These are phyloP conservation scores for Trametes villosa DNA, from an alignment of 768 basidiomycete genomes.

Conservation along the genomic window DNA sequence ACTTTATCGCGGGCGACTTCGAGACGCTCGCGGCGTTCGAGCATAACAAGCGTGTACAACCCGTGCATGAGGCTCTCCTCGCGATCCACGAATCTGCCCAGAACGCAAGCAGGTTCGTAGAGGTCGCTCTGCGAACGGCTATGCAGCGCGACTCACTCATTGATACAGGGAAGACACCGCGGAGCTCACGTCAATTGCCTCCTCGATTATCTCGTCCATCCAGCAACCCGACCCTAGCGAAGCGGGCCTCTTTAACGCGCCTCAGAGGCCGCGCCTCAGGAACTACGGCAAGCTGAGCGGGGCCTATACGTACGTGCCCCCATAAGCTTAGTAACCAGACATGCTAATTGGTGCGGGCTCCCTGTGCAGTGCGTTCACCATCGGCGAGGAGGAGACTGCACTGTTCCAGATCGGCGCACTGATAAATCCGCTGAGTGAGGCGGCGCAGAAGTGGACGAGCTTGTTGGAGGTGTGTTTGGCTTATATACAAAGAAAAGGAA, in stretches of 20 bases:
- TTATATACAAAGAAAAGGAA: not conserved
- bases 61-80: conserved; percentile 68
- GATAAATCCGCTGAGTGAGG: conserved; percentile 84
- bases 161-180: conserved; percentile 54
- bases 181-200: conserved; percentile 63
- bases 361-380: conserved; percentile 60
- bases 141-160: not conserved
- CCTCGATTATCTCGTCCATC: conserved; percentile 74
- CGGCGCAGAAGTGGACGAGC: conserved; percentile 85
- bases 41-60: conserved; percentile 65
- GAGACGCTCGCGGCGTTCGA: conserved; percentile 75
- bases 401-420: conserved; percentile 72
- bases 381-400: conserved; percentile 71
- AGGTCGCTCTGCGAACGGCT: too few relatives aligned
- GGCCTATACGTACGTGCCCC: conserved; percentile 67
- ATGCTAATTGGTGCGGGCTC: too few relatives aligned
- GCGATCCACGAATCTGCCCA: conserved; percentile 40
- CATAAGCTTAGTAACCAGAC: too few relatives aligned
- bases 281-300: conserved; percentile 64
- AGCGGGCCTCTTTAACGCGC: conserved; percentile 70
- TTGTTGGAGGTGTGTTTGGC: conserved; percentile 62
- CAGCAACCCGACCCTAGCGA: conserved; percentile 76
- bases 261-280: conserved; percentile 58
- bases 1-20: conserved; percentile 77
- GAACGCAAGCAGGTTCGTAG: conserved; percentile 12